Base-by-base conservation (phyloP, 169 alveolate genomes). In the Plasmodium yoelii region DNA sequence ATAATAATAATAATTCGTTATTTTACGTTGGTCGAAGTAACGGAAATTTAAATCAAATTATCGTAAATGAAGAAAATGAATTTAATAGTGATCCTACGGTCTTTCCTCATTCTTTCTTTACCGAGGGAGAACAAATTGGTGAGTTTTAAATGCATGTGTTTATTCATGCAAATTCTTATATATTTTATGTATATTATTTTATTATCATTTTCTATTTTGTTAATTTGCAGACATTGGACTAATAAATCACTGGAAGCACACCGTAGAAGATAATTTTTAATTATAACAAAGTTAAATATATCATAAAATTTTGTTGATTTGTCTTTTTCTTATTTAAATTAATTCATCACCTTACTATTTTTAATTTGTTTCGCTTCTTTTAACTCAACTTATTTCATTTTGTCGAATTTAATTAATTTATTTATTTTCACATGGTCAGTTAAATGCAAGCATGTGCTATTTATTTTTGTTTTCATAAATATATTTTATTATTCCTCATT, bases 161-260 rank as follows among this genome's bases (percentile, higher is more conserved):
- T 7, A 15, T 67, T 57, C 39, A 39, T 67, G 8, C 0, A n/a
- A 18, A 57, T 15, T 13, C 26, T n/a, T 18, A 18, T 19, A 24
- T 15, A 3, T 8, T 57, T 15, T 18, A 13, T 57, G 65, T 1
- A n/a, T 15, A n/a, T n/a, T 57, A n/a, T 8, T 5, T 46, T 42
- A 47, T 53, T 34, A 46, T 8, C 3, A 56, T 34, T 77, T 63
- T 10, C n/a, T 3, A 42, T 63, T 65, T 12, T 46, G 46, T 46
- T 44, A 24, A 13, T 65, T 77, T 64, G n/a, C 28, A 77, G 88
- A 77, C 65, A 77, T 77, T 57, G 88, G 88, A 15, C 28, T 77
- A 19, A 63, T 64, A 47, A 77, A 64, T 19, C 65, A 77, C 46
- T 77, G 88, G 88, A 77, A 77, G 19, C 88, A 77, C 61, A 77